Evolutionary conservation across 1,284 basidiomycete species (phyloP), one percentile per base, ranked within the genome.

Genomic region (Flammula alnicola): DNA sequence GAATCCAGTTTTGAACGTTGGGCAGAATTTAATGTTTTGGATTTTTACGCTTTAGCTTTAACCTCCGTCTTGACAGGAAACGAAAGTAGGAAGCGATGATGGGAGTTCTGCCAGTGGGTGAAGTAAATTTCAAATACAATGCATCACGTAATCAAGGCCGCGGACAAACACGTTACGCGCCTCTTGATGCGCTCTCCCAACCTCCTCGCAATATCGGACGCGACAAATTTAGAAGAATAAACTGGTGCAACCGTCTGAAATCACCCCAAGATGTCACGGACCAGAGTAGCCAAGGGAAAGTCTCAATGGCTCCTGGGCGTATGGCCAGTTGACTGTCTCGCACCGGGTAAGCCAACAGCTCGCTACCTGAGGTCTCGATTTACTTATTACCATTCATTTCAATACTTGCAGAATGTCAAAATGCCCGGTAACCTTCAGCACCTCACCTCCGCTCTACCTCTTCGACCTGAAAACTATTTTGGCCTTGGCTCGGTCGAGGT

Each of bases 401-500:
- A 23, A n/a, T 23, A 33, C 30, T 44, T 17, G 11, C 23, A 11
- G 22, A 31, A 31, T 10, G 43, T 22, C 27, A 23, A 33, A 36
- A 44, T 44, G 43, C 32, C 43, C 16, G 23, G 31, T 17, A 17
- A 33, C 22, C 53, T 57, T 30, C 37, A 44, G 7, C 32, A 39
- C 19, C 33, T 58, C 22, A 55, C 53, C 3, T 43, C 53, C 22
- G 45, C 35, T 16, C 47, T 59, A 20, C 19, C 39, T 30, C 26
- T 63, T 2, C 55, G 60, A 47, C 61, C 60, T 11, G 37, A 35
- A 20, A 66, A 64, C 14, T 70, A 64, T 58, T 73, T 72, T 54
- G 79, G 75, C n/a, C 62, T 68, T 25, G 84, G 84, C 49, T 83
- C 85, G 2, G 77, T 81, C 47, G 79, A 81, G 48, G 72, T 85